Conservation (phyloP, 2,329 filamentous ascomycete species). For the Neofusicoccum cordaticola region DNA sequence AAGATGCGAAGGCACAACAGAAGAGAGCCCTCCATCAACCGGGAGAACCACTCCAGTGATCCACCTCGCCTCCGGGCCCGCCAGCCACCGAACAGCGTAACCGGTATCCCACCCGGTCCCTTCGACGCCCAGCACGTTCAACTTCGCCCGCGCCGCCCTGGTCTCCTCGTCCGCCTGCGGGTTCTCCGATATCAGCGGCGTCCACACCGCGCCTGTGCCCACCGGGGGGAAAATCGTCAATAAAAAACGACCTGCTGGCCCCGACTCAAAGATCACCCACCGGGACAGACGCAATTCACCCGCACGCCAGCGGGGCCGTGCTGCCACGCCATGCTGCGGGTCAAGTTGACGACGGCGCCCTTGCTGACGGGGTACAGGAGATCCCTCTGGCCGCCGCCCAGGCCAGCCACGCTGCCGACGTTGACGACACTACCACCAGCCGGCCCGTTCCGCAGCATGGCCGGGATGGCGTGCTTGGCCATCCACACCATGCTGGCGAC, state of each 20-base stretch:
- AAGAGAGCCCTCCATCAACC: neutral
- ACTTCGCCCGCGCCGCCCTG: slow-evolving; percentile 47
- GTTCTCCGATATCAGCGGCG: slow-evolving; percentile 53
- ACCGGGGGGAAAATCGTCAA: neutral
- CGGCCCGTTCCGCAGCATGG: slow-evolving; percentile 55
- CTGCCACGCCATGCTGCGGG: slow-evolving; percentile 55
- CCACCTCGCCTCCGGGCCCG: slow-evolving; percentile 52
- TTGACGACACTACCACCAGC: slow-evolving; percentile 24
- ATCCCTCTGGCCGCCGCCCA: slow-evolving; percentile 22
- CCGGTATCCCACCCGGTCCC: slow-evolving; percentile 56
- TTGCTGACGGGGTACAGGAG: slow-evolving; percentile 55
- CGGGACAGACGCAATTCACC: slow-evolving; percentile 57
- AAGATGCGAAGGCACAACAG: neutral
- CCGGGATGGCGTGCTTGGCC: slow-evolving; percentile 60
- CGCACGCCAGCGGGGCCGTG: slow-evolving; percentile 41
- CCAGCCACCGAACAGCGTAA: slow-evolving; percentile 52
- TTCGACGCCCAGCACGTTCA: slow-evolving; percentile 53
- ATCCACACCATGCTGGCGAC: slow-evolving; percentile 65
- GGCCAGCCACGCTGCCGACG: slow-evolving; percentile 44
- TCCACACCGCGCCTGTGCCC: slow-evolving; percentile 47
- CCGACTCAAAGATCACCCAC: slow-evolving; percentile 21
- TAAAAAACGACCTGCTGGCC: too few relatives aligned
- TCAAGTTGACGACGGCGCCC: slow-evolving; percentile 56
- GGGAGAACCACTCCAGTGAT: slow-evolving; percentile 40
- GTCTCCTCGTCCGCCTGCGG: slow-evolving; percentile 50